phyloP scores from a whole-genome alignment of 2,329 filamentous ascomycete species.

The Endothia cerciana region DNA sequence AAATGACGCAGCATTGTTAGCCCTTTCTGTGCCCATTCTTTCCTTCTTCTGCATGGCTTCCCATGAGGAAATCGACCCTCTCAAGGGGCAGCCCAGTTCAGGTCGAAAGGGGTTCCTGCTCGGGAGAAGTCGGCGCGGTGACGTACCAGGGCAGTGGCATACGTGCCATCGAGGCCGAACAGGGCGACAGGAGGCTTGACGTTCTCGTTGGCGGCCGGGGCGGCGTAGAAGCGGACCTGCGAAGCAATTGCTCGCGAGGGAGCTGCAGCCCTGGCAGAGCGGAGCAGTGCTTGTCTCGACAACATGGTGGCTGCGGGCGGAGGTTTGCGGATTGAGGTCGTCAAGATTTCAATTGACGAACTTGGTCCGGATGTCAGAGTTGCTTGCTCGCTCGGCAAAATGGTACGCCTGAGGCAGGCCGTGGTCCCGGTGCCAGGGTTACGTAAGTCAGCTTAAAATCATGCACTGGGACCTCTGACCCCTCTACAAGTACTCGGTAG shows the following conservation, averaged over 20 bases:
- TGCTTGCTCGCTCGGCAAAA: slow-evolving; percentile 28
- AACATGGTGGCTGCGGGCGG: slow-evolving; percentile 53
- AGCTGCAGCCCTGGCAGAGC: slow-evolving; percentile 60
- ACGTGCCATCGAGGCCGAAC: slow-evolving; percentile 96
- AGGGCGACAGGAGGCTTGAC: slow-evolving; percentile 86
- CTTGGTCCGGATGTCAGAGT: slow-evolving; percentile 28
- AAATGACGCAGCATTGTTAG: slow-evolving; percentile 46
- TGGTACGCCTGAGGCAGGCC: slow-evolving; percentile 24
- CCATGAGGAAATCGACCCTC: slow-evolving; percentile 8
- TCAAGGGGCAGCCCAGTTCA: neutral
- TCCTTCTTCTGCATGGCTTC: neutral
- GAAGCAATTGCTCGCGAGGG: slow-evolving; percentile 63
- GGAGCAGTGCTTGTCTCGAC: slow-evolving; percentile 62
- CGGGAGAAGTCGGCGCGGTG: slow-evolving; percentile 24
- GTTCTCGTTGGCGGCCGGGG: slow-evolving; percentile 64
- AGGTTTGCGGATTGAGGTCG: slow-evolving; percentile 32
- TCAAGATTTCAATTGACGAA: slow-evolving; percentile 30
- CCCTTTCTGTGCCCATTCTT: slow-evolving; percentile 21
- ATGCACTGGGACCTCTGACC: neutral
- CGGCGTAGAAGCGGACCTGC: slow-evolving; percentile 77
- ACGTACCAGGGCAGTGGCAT: slow-evolving; percentile 96
- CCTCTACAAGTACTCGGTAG: neutral
- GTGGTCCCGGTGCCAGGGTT: neutral
- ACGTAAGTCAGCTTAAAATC: slow-evolving; percentile 16
- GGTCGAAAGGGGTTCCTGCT: slow-evolving; percentile 20